Conservation (phyloP, 2,329 filamentous ascomycete species). For the Tolypocladium tundrense region DNA sequence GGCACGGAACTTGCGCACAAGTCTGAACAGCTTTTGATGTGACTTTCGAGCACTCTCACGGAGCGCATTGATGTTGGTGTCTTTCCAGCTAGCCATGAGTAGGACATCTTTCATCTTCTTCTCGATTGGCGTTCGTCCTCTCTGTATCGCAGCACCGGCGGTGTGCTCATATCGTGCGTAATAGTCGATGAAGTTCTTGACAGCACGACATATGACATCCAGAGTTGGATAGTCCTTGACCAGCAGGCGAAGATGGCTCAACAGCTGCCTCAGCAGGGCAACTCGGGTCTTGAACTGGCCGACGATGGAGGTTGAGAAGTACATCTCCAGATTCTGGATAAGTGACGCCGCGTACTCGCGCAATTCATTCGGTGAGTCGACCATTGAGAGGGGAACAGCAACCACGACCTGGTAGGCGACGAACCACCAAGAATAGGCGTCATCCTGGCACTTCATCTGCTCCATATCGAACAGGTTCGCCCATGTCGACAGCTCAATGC, state of each 20-base stretch:
- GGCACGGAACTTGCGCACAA: slow-evolving; percentile 81
- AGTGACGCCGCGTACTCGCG: slow-evolving; percentile 55
- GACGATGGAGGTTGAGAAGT: slow-evolving; percentile 67
- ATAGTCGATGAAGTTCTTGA: slow-evolving; percentile 69
- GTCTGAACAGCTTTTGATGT: slow-evolving; percentile 82
- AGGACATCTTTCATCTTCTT: slow-evolving; percentile 91
- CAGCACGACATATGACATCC: slow-evolving; percentile 47
- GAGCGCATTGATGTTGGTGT: slow-evolving; percentile 85
- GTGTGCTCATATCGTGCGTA: slow-evolving; percentile 61
- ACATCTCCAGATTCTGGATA: slow-evolving; percentile 65
- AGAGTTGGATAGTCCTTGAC: slow-evolving; percentile 48
- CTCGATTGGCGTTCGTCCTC: slow-evolving; percentile 66
- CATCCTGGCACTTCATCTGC: slow-evolving; percentile 60
- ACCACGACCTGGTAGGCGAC: slow-evolving; percentile 87
- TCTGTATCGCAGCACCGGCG: slow-evolving; percentile 53
- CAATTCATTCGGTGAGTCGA: slow-evolving; percentile 48
- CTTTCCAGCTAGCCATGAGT: slow-evolving; percentile 91
- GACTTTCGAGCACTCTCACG: slow-evolving; percentile 83
- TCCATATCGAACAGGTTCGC: slow-evolving; percentile 80
- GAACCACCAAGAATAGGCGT: slow-evolving; percentile 91
- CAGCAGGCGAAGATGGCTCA: slow-evolving; percentile 55
- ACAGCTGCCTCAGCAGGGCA: slow-evolving; percentile 54
- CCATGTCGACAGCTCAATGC: slow-evolving; percentile 88
- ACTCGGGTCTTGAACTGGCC: slow-evolving; percentile 73
- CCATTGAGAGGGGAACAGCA: slow-evolving; percentile 59